Percentiles rank a stretch among this genome's conserved stretches.
These are phyloP conservation scores for Grosmannia huntii DNA, from an alignment of 2,329 filamentous ascomycete species.

Conservation along the genomic window DNA sequence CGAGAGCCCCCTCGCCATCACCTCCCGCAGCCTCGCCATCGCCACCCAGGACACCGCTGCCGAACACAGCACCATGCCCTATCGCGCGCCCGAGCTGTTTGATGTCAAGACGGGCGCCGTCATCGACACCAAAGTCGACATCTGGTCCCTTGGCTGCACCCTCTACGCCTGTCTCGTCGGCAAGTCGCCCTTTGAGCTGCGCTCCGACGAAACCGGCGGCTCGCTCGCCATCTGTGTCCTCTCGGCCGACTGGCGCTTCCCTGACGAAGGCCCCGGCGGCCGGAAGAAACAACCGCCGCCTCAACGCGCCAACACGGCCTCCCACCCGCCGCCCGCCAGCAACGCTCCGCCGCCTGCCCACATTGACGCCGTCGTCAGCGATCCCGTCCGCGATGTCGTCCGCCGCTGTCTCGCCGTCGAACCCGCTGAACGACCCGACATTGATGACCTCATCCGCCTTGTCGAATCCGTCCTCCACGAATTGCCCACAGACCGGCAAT, in stretches of 20 bases:
- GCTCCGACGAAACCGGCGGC: constrained; percentile 90
- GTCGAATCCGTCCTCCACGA: constrained; percentile 60
- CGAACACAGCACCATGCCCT: constrained; percentile 97
- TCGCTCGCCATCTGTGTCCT: constrained; percentile 85
- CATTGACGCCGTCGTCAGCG: constrained; percentile 51
- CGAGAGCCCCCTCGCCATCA: constrained; percentile 76
- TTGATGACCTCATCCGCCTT: constrained; percentile 68
- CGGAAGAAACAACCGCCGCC: constrained; percentile 10
- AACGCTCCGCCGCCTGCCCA: constrained; percentile 15
- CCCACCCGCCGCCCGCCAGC: constrained; percentile 14
- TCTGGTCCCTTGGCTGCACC: constrained; percentile 97
- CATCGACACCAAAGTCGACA: constrained; percentile 93
- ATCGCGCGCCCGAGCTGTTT: constrained; percentile 93
- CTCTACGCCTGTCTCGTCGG: constrained; percentile 92
- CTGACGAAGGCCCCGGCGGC: constrained; percentile 62
- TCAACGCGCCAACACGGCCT: constrained; percentile 17
- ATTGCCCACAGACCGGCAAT: constrained; percentile 39
- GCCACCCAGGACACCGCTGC: constrained; percentile 89
- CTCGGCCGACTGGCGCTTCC: constrained; percentile 92
- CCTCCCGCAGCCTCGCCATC: constrained; percentile 77
- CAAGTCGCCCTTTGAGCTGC: constrained; percentile 92
- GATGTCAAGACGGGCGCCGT: constrained; percentile 89
- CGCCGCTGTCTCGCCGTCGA: constrained; percentile 78
- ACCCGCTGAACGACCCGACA: constrained; percentile 73
- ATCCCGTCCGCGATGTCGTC: constrained; percentile 76